Base-by-base conservation (phyloP, 2,329 filamentous ascomycete species). In the Trichoderma sp. region DNA sequence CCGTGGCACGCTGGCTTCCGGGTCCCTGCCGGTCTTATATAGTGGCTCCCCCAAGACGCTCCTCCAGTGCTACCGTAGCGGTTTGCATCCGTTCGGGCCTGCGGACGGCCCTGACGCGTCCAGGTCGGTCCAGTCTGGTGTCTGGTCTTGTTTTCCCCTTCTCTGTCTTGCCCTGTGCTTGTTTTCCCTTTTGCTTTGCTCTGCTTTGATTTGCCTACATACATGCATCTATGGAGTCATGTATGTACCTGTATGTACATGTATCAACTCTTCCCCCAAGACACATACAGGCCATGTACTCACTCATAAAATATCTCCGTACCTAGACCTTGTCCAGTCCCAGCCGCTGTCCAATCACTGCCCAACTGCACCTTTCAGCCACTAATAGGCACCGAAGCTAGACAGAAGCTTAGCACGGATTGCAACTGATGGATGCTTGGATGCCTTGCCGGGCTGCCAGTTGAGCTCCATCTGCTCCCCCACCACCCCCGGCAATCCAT, bases 21-120 rank as follows among this genome's bases (percentile, higher is more conserved):
- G 62, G 62, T 38, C 33, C 31, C 31, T 33, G 31, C 33, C 33
- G n/a, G 62, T 59, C 66, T 69, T 69, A 69, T 69, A 69, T 69
- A 69, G 31, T 59, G 62, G 66, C 29, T 31, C 16, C 66, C 50
- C 9, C 66, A 53, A 21, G 45, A 53, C 45, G n/a, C 24, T 29
- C 29, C 45, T 50, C 27, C 11, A 53, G 41, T 53, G 65, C 41
- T 67, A 53, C 65, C 24, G 38, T 33, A 33, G 14, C 41, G 29
- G 21, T 53, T n/a, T 62, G 59, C 59, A 41, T 41, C 16, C 24
- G 31, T 27, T 50, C 18, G 64, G 41, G 41, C n/a, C n/a, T 67
- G 24, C 41, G 27, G 41, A 21, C n/a, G 45, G 45, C n/a, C 45
- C n/a, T 21, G 29, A 67, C 12, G 65, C 65, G 65, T 53, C 35